Conservation (phyloP, 2,329 filamentous ascomycete genomes). For the Stemphylium beticola region DNA sequence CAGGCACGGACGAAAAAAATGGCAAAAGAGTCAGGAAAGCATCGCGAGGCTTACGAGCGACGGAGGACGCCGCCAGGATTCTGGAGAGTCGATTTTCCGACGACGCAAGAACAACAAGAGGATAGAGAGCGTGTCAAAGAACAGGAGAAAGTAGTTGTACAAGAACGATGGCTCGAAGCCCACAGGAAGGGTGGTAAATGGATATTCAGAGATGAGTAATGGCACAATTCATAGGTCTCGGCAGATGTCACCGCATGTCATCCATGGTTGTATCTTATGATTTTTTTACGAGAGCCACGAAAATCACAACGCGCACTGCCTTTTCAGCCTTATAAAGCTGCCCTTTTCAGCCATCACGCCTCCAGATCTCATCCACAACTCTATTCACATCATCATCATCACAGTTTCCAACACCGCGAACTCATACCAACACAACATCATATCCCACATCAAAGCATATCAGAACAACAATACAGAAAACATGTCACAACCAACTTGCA, state of each 20-base stretch:
- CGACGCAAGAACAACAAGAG: slow-evolving; percentile 76
- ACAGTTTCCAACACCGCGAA: neutral
- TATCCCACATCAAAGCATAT: neutral
- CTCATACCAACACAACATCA: neutral
- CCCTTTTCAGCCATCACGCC: neutral
- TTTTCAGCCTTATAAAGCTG: neutral
- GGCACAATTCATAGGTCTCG: neutral
- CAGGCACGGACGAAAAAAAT: slow-evolving; percentile 76
- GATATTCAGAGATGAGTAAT: slow-evolving; percentile 79
- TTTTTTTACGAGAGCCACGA: no score
- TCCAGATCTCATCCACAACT: neutral
- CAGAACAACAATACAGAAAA: neutral
- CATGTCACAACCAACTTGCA: neutral
- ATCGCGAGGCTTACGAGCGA: slow-evolving; percentile 75
- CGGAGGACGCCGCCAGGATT: slow-evolving; percentile 81
- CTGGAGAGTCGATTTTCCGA: slow-evolving; percentile 89
- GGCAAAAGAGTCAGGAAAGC: slow-evolving; percentile 77
- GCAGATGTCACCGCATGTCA: neutral
- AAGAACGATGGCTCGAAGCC: slow-evolving; percentile 80
- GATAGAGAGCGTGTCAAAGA: slow-evolving; percentile 70
- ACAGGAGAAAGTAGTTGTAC: slow-evolving; percentile 68
- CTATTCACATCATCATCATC: neutral
- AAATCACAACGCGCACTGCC: no score
- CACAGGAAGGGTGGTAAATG: slow-evolving; percentile 77
- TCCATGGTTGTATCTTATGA: neutral